phyloP scores from a whole-genome alignment of 371 early-diverging fungal genomes.

The Syncephalastrum contaminatum region DNA sequence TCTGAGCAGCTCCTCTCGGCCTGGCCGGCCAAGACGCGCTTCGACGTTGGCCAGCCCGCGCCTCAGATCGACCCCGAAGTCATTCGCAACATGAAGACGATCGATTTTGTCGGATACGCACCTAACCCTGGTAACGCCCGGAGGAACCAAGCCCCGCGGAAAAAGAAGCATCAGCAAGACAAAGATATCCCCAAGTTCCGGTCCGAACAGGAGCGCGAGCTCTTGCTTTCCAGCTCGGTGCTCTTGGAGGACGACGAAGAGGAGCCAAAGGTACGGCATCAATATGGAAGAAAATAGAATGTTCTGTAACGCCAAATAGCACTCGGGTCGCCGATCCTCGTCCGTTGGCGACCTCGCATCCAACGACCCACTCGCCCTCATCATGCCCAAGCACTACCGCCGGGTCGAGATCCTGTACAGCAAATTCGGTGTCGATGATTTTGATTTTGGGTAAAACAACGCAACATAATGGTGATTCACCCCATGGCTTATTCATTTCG shows the following conservation, averaged over 20 bases:
- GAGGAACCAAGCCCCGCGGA: conserved; percentile 75
- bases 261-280: conserved; percentile 14
- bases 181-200: conserved; percentile 82
- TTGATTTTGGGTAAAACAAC: conserved; percentile 83
- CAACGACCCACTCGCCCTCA: conserved; percentile 36
- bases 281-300: background rate
- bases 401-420: conserved; percentile 82
- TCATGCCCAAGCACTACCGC: conserved; percentile 71
- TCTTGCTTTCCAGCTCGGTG: conserved; percentile 42
- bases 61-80: conserved; percentile 73
- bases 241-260: conserved; percentile 27
- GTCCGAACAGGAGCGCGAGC: conserved; percentile 78
- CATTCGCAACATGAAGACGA: conserved; percentile 76
- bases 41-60: conserved; percentile 69
- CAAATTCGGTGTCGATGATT: conserved; percentile 95
- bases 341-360: conserved; percentile 32
- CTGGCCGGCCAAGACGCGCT: conserved; percentile 65
- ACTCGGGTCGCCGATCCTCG: conserved; percentile 36
- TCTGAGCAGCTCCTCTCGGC: conserved; percentile 71
- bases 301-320: conserved; percentile 7
- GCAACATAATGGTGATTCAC: too few relatives aligned
- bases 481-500: background rate
- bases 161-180: conserved; percentile 30
- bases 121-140: conserved; percentile 75
- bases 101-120: conserved; percentile 91